These are phyloP conservation scores for Solidago caesia DNA, from an alignment of 129 eudicot species.

Conservation along the genomic window DNA sequence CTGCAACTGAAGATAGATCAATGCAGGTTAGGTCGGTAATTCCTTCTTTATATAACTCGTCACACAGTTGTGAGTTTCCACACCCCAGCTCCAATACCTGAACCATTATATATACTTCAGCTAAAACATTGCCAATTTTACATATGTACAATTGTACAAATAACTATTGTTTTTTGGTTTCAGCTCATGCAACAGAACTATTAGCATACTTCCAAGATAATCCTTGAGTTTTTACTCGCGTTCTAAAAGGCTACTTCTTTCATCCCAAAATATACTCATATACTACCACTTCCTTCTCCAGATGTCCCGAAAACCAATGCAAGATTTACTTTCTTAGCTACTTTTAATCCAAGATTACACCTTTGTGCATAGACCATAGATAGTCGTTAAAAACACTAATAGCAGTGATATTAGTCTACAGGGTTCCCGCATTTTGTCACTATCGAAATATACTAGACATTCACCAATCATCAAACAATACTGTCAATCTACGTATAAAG, in stretches of 20 bases:
- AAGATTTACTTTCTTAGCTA: too few relatives aligned
- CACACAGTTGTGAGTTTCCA: slow-evolving; percentile 90
- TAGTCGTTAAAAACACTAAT: too few relatives aligned
- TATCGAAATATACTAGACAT: background rate
- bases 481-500: background rate
- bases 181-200: background rate
- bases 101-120: slow-evolving; percentile 16
- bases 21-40: slow-evolving; percentile 70
- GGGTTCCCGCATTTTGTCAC: too few relatives aligned
- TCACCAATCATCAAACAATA: slow-evolving; percentile 1
- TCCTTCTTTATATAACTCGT: slow-evolving; percentile 80
- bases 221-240: too few relatives aligned
- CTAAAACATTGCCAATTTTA: background rate
- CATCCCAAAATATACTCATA: too few relatives aligned
- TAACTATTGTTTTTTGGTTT: background rate
- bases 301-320: too few relatives aligned
- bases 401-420: too few relatives aligned
- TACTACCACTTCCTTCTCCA: too few relatives aligned
- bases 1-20: slow-evolving; percentile 86
- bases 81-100: slow-evolving; percentile 96
- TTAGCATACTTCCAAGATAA: too few relatives aligned
- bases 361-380: too few relatives aligned
- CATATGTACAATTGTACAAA: background rate
- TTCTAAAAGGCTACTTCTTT: too few relatives aligned
- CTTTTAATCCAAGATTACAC: too few relatives aligned